Evolutionary conservation across 495 filamentous ascomycete species (phyloP), one percentile per base, ranked within the genome.

Genomic region (Tuber magnatum): DNA sequence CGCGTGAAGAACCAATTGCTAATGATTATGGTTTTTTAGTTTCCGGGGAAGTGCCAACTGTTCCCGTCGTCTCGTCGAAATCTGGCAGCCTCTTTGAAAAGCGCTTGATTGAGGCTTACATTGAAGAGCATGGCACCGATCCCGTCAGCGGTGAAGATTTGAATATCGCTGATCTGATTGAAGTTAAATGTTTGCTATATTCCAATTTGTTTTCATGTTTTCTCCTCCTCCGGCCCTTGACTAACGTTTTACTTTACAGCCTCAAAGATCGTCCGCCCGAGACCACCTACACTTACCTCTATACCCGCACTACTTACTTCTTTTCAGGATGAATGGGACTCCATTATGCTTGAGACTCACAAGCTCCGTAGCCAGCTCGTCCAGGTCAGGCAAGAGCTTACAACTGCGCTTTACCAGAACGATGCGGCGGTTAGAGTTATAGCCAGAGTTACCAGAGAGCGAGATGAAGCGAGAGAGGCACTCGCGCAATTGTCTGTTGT

Each of bases 281-380:
- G 96, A 82, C 95, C 95, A 61, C 94, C 96, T 46, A 96, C 93
- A 39, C 91, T 97, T 78, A 98, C 95, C 69, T 98, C 95, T 40
- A 96, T 99, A 77, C 95, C 95, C 10, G 93, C 95, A n/a, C 88
- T 99, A 39, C 92, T 99, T 76, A 92, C 91, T 56, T 91, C 93
- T n/a, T 97, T 99, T 82, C 95, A 99, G 79, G 94, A 97, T 80
- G 95, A 99, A 87, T 99, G 95, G 95, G 95, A 99, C 84, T 91
- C 95, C 16, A 83, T 97, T 41, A 92, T 94, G 42, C 86, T 99
- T 32, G 95, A 99, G 84, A 90, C 93, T 71, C 97, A 92, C 83
- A 93, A 92, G 71, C 85, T 97, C 48, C 89, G 91, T 83, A 92
- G 97, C 83, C 93, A 97, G 76, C 85, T 99, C 76, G 87, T 91